Conservation (phyloP, 371 early-diverging fungal species). For the Mycotypha africana region DNA sequence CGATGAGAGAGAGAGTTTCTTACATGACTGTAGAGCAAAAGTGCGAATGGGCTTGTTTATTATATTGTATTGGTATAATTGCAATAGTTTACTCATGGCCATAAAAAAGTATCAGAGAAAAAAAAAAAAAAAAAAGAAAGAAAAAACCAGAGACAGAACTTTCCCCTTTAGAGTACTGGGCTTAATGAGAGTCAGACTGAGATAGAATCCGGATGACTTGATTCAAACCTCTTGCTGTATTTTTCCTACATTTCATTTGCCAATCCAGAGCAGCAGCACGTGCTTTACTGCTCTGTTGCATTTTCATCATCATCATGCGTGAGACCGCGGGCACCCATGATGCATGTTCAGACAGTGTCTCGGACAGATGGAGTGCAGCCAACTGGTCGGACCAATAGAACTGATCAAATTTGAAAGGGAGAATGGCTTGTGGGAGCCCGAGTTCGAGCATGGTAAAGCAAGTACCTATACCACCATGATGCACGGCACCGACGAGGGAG, state of each 20-base stretch:
- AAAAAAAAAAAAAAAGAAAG: too few relatives aligned
- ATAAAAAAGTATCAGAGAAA: too few relatives aligned
- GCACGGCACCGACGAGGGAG: background rate
- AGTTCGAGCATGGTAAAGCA: background rate
- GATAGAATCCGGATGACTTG: too few relatives aligned
- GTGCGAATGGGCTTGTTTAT: slow-evolving; percentile 10
- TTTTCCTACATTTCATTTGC: too few relatives aligned
- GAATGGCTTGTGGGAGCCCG: background rate
- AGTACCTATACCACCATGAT: slow-evolving; percentile 4
- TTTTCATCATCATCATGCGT: too few relatives aligned
- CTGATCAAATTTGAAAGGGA: slow-evolving; percentile 5
- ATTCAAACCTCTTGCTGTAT: too few relatives aligned
- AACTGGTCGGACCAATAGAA: background rate
- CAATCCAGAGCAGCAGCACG: too few relatives aligned
- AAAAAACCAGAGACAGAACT: too few relatives aligned
- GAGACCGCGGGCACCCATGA: too few relatives aligned
- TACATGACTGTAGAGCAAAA: slow-evolving; percentile 17
- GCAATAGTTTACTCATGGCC: slow-evolving; percentile 10
- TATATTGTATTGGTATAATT: slow-evolving; percentile 11
- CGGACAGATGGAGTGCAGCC: background rate
- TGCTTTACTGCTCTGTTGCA: too few relatives aligned
- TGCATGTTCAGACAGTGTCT: background rate
- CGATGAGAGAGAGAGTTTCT: background rate
- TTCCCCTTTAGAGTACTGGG: too few relatives aligned
- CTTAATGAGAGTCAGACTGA: too few relatives aligned